Conservation (phyloP, 768 basidiomycete species). For the Termitomyces sp. region DNA sequence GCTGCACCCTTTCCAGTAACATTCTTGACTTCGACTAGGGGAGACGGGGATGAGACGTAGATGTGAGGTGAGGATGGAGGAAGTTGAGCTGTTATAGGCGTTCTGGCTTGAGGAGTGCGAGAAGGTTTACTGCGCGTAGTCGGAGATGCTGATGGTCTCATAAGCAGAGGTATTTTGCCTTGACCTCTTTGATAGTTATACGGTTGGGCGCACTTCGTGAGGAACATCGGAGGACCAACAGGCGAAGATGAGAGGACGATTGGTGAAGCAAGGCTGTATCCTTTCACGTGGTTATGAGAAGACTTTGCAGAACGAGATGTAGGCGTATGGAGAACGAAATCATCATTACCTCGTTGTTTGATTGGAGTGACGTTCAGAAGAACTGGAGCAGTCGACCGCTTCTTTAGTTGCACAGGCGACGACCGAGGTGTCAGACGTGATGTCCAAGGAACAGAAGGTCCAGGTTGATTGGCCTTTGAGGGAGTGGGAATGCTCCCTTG, state of each 20-base stretch:
- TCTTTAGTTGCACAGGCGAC: constrained; percentile 14
- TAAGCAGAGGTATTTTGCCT: neutral
- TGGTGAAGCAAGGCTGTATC: constrained; percentile 21
- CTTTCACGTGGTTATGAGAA: neutral
- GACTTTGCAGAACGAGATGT: constrained; percentile 12
- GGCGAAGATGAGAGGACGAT: constrained; percentile 23
- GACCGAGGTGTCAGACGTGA: constrained; percentile 21
- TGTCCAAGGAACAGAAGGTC: constrained; percentile 11
- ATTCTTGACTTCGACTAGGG: constrained; percentile 13
- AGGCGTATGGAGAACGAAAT: constrained; percentile 2
- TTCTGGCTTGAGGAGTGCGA: neutral
- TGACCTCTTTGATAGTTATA: neutral
- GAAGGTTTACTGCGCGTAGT: neutral
- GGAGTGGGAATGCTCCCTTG: constrained; percentile 1
- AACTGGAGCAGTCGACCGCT: neutral
- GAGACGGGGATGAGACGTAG: constrained; percentile 6
- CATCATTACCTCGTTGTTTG: neutral
- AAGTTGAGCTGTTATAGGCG: constrained; percentile 4
- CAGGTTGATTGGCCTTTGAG: neutral
- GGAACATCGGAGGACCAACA: constrained; percentile 1
- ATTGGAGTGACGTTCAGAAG: constrained; percentile 7
- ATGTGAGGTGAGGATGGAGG: constrained; percentile 1
- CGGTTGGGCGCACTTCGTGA: neutral
- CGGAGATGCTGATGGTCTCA: neutral
- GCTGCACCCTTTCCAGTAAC: neutral